These are phyloP conservation scores for Leptographium flavum DNA, from an alignment of 2,329 filamentous ascomycete species.

Conservation along the genomic window DNA sequence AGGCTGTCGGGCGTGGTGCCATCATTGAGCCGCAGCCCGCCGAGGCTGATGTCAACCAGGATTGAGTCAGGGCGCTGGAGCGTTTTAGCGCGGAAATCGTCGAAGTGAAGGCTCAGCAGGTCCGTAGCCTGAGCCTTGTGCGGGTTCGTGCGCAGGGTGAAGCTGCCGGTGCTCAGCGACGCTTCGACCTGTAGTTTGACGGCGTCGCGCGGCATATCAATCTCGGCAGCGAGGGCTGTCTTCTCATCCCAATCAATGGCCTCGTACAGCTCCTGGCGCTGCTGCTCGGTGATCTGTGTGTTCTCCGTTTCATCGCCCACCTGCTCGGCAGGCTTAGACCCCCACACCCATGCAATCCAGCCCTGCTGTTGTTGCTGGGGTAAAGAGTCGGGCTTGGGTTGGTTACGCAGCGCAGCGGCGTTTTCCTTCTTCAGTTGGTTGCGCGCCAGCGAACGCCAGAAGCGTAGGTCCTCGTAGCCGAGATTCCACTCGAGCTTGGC, in stretches of 20 bases:
- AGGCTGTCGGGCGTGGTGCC: constrained; percentile 84
- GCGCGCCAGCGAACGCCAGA: constrained; percentile 88
- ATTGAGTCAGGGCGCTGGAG: constrained; percentile 84
- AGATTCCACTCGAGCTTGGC: constrained; percentile 73
- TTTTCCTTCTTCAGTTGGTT: constrained; percentile 95
- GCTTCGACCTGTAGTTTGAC: constrained; percentile 88
- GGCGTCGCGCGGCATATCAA: constrained; percentile 81
- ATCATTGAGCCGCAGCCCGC: constrained; percentile 87
- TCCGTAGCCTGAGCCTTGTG: constrained; percentile 59
- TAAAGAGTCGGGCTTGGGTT: constrained; percentile 18
- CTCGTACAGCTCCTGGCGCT: constrained; percentile 90
- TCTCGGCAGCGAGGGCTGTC: constrained; percentile 68
- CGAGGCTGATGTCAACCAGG: constrained; percentile 76
- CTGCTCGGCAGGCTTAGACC: constrained; percentile 49
- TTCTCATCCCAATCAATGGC: constrained; percentile 99
- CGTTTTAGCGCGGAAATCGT: constrained; percentile 83
- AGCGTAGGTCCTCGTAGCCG: constrained; percentile 86
- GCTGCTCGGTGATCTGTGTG: constrained; percentile 82
- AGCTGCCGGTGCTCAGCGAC: constrained; percentile 88
- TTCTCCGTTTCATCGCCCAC: constrained; percentile 54
- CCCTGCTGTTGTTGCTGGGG: constrained; percentile 53
- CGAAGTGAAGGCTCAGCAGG: constrained; percentile 82
- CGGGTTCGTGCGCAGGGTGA: constrained; percentile 77
- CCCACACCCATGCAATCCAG: constrained; percentile 90
- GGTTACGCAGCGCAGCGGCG: constrained; percentile 65